These are phyloP conservation scores for Citrus maxima DNA, from an alignment of 345 rosid species.

Conservation along the genomic window DNA sequence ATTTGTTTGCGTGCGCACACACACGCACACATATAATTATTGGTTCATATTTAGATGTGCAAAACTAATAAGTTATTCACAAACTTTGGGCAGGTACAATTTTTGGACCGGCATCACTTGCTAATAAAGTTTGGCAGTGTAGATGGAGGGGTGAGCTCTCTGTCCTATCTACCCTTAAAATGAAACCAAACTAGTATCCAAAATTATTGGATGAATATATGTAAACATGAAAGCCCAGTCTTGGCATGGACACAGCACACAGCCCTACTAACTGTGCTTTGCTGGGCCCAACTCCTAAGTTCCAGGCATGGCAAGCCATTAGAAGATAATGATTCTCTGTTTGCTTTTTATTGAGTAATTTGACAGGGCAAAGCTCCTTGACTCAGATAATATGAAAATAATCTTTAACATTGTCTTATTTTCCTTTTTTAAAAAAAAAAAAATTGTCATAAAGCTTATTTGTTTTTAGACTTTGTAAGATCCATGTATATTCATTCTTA, in stretches of 20 bases:
- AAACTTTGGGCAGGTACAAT: slow-evolving; percentile 64
- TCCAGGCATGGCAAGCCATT: neutral
- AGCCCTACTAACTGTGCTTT: neutral
- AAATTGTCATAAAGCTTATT: too few relatives aligned
- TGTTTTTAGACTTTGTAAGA: neutral
- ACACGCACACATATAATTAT: too few relatives aligned
- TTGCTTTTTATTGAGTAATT: neutral
- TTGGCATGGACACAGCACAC: neutral
- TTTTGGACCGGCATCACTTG: slow-evolving; percentile 92
- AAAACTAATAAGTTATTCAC: slow-evolving; percentile 11
- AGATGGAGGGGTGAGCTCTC: slow-evolving; percentile 81
- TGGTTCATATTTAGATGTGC: neutral
- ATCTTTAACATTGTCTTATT: too few relatives aligned
- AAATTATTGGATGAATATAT: neutral
- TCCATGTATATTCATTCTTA: neutral
- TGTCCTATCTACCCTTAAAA: slow-evolving; percentile 2
- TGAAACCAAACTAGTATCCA: neutral
- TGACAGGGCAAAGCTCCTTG: neutral
- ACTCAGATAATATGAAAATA: too few relatives aligned
- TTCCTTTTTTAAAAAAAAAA: too few relatives aligned
- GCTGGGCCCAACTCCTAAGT: neutral
- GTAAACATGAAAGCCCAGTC: neutral
- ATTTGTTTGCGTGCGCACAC: neutral
- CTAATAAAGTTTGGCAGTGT: slow-evolving; percentile 90
- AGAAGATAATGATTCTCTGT: neutral